A percentile compares a stretch with the other conserved stretches of the same genome.
Conservation (phyloP, 148 eudicot genomes). For the Rhododendron molle region DNA sequence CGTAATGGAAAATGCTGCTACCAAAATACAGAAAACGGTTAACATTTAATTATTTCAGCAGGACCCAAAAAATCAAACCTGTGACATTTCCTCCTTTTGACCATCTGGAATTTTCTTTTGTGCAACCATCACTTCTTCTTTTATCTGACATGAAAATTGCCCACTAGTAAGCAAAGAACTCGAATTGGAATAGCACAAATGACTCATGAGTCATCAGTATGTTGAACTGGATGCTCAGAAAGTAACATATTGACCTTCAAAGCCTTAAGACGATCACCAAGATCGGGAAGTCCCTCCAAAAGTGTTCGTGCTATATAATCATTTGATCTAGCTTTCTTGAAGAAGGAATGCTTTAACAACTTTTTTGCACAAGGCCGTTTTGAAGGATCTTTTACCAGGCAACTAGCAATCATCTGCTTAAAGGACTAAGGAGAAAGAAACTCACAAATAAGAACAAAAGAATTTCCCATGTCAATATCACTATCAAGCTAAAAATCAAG, state of each 20-base stretch:
- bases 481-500: background rate
- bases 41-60: background rate
- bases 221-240: background rate
- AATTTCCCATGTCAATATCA: background rate
- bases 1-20: background rate
- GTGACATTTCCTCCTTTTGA: constrained; percentile 88
- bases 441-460: background rate
- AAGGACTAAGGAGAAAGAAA: constrained; percentile 44
- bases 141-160: constrained; percentile 35
- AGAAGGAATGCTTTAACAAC: constrained; percentile 79
- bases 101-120: constrained; percentile 95
- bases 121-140: constrained; percentile 95
- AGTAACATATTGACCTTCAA: constrained; percentile 48
- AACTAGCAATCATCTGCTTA: constrained; percentile 96
- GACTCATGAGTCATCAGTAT: too few species aligned
- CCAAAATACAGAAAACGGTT: background rate
- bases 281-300: constrained; percentile 73
- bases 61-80: constrained; percentile 40
- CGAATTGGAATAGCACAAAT: too few species aligned
- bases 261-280: constrained; percentile 74
- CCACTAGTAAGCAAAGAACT: background rate
- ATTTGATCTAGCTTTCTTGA: constrained; percentile 82
- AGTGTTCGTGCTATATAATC: constrained; percentile 68
- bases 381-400: constrained; percentile 90
- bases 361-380: constrained; percentile 82